A percentile compares a stretch with the other conserved stretches of the same genome.
phyloP scores from a whole-genome alignment of 176 grass and related monocot genomes.

The Cenchrus purpureus region DNA sequence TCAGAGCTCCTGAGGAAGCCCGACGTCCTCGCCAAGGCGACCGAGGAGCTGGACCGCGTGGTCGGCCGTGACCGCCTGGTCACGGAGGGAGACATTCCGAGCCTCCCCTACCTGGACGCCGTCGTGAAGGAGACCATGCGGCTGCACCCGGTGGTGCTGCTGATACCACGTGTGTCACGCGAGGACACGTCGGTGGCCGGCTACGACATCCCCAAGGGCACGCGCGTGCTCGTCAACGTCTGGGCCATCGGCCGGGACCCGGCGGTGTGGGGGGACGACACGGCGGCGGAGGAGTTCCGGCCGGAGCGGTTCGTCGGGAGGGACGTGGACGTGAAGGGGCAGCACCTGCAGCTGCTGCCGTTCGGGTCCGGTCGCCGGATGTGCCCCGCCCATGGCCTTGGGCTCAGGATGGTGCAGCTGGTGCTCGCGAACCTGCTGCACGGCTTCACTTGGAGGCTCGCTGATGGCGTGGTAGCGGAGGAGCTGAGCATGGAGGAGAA shows the following conservation, averaged over 20 bases:
- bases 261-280: conserved; percentile 37
- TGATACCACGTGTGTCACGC: conserved; percentile 11
- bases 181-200: conserved; percentile 27
- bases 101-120: conserved; percentile 49
- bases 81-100: conserved; percentile 38
- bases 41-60: conserved; percentile 41
- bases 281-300: conserved; percentile 61
- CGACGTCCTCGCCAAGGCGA: not conserved
- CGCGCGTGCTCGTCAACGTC: conserved; percentile 44
- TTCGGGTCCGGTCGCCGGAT: not conserved
- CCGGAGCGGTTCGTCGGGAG: conserved; percentile 68
- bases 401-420: not conserved
- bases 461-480: not conserved
- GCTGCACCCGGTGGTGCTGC: conserved; percentile 43
- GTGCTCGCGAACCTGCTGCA: not conserved
- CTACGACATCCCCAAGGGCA: conserved; percentile 43
- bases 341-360: not conserved
- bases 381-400: not conserved
- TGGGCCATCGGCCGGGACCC: conserved; percentile 55
- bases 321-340: not conserved
- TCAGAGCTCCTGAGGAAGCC: conserved; percentile 44
- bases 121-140: conserved; percentile 50
- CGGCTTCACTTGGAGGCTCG: not conserved
- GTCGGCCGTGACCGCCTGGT: conserved; percentile 45
- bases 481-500: conserved; percentile 4